Base-by-base conservation (phyloP, 169 alveolate species). In the Toxoplasma gondii region DNA sequence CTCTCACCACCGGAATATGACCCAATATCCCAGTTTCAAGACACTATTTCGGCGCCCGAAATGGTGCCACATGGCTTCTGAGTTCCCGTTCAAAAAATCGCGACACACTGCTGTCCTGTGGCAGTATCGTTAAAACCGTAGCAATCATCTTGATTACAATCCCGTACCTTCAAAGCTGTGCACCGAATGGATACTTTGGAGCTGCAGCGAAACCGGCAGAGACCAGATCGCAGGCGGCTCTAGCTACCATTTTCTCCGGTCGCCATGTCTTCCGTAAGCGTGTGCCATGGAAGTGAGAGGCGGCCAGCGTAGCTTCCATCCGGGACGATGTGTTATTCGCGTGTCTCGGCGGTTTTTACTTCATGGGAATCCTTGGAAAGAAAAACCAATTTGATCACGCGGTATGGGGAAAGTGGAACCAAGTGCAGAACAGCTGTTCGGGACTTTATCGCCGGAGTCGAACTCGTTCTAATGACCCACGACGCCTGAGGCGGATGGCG, bases 281-380 rank as follows among this genome's bases (percentile, higher is more conserved):
- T 1, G 74, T 22, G 74, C 74, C 74, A 22, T 1, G 34, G n/a
- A 27, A 64, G n/a, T 10, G 29, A 10, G 1, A 27, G n/a, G 34
- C 74, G 74, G 22, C 29, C 74, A 19, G 74, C n/a, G 74, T 64
- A 64, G 74, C 74, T 27, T 64, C 58, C 58, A 64, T 64, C 74
- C 74, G 74, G 74, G 7, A 64, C 7, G n/a, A 27, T 4, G 74
- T 64, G 74, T 64, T 78, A 2, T 78, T 78, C 86, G 86, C 86
- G 86, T n/a, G 86, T 78, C 86, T 78, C 86, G 86, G 86, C 86
- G 86, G 86, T 78, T 78, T 78, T n/a, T 78, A 12, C 86, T 78
- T 38, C 86, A 78, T 7, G 22, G 44, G 45, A 29, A 49, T 17
- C 0, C n/a, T 38, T n/a, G 86, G 86, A 31, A 38, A 78, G 86